Base-by-base conservation (phyloP, 148 eudicot species). In the Gaultheria prostrata region DNA sequence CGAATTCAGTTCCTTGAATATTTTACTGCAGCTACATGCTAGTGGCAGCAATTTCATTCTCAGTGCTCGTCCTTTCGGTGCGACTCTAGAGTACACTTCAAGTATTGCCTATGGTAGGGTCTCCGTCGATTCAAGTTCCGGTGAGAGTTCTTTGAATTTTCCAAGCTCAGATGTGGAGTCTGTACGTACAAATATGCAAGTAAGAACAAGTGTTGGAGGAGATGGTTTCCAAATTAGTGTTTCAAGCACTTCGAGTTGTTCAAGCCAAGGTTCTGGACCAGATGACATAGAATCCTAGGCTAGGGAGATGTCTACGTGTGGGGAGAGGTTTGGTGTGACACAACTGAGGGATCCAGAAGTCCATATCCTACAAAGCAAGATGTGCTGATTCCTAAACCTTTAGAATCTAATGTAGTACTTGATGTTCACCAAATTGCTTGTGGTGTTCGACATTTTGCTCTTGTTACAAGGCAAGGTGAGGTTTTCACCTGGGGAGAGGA, bases 401-500 rank as follows among this genome's bases (percentile, higher is more conserved):
- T 95, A 54, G 98, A 95, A 51, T 92, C 96, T 8, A 92, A 89
- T 80, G 94, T 94, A n/a, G 96, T 94, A 80, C 89, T 95, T 6
- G 96, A 95, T 81, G 98, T 95, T 73, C 98, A 90, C 80, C 92
- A 94, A 83, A 90, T 95, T 53, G 90, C 95, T 51, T 93, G 98
- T 87, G 98, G 98, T 15, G 91, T 89, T 13, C 88, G 92, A 4
- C 98, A 95, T 83, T 85, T 92, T 79, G 91, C 92, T 39, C 95
- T 95, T 15, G 98, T 94, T 26, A 94, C 98, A 9, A 89, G 92
- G 84, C 98, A 95, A 83, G 98, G 98, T 20, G 98, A 95, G 85
- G 92, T 94, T 76, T 95, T 94, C 89, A 93, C 93, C 8, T 95
- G 98, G 98, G 98, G 98, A 15, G 98, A 94, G 87, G 98, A 94